Base-by-base conservation (phyloP, 2,329 filamentous ascomycete species). In the Raffaelea ambrosiae region DNA sequence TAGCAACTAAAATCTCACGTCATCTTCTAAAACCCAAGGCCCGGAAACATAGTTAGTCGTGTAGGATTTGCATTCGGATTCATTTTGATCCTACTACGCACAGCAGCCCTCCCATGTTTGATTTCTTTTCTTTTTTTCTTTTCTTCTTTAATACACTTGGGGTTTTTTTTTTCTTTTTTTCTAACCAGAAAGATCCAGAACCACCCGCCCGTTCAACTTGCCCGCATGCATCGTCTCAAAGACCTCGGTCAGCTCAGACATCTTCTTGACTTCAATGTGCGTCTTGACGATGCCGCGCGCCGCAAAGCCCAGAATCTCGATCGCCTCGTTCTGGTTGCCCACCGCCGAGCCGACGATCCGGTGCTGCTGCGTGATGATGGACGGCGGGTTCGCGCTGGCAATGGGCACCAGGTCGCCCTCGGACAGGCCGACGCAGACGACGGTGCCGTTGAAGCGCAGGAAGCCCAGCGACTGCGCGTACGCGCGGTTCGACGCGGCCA, bases 241-340 rank as follows among this genome's bases (percentile, higher is more conserved):
- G 51, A 81, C 77, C 18, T 79, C 57, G 26, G 82, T 63, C 3
- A 69, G 38, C 59, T 82, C 83, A 2, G 73, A 73, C 70, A 83
- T 70, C 1, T 72, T 68, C 39, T 73, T 65, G 59, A 71, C 64
- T 55, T 79, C 62, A 31, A 81, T 67, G 73, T 75, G 79, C 2
- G 78, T 69, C 62, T 74, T 71, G 36, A 84, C 64, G 5, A 71
- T 69, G 63, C 81, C 74, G 45, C 79, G 70, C 0, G 68, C 76
- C 14, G 74, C 79, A 51, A 84, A 70, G 46, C 72, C 55, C 50
- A 84, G 56, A 79, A 84, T 83, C 55, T 79, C 73, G 45, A 69
- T 63, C 48, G 95, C 81, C 54, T 83, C 74, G 39, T 59, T 58
- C 0, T 78, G 78, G 19, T 68, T 66, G 3, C 77, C 76, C 50